Base-by-base conservation (phyloP, 768 basidiomycete genomes). In the Hemileccinum rubropunctum region DNA sequence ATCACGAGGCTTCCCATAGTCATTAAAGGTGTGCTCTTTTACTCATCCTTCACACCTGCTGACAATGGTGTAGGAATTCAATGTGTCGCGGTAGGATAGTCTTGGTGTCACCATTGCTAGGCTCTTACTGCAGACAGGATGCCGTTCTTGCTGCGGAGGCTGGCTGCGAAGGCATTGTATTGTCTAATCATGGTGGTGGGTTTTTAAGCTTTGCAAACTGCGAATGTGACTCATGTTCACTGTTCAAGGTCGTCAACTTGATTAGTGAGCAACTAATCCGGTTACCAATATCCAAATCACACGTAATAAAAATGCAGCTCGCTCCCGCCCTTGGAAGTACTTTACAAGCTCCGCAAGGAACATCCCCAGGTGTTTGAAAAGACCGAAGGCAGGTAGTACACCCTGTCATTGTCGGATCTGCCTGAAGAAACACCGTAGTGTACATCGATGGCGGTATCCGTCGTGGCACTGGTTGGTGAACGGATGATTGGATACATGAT, bases 121-220 rank as follows among this genome's bases (percentile, higher is more conserved):
- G 10, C 47, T 52, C 32, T 56, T 7, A 54, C 36, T 48, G 49
- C 27, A 55, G 61, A 11, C 65, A 94, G 82, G 95, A 97, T 70
- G 92, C 89, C 3, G 81, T 91, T 36, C 79, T 92, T 40, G 93
- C 93, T 26, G 82, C 79, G 15, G 84, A 94, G 53, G 79, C 86
- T 27, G 91, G 92, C 12, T 85, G 90, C 15, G 85, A 95, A 49
- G 95, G 88, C 5, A 91, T 98, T 53, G 75, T 95, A 48, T 70
- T 98, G 9, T 91, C 88, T 1, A 98, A 98, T 57, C 95, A 98
- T 58, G 95, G 95, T 48, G 95, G 91, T 78, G 59, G 56, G 70
- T 14, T 38, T 36, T 14, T 15, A 1, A 38, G 21, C 8, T 40
- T 42, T 14, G 27, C 6, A 38, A 36, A 40, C 20, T 26, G 13